Evolutionary conservation across 208 protist species (phyloP).

Genomic region (Trypanosoma melophagium): DNA sequence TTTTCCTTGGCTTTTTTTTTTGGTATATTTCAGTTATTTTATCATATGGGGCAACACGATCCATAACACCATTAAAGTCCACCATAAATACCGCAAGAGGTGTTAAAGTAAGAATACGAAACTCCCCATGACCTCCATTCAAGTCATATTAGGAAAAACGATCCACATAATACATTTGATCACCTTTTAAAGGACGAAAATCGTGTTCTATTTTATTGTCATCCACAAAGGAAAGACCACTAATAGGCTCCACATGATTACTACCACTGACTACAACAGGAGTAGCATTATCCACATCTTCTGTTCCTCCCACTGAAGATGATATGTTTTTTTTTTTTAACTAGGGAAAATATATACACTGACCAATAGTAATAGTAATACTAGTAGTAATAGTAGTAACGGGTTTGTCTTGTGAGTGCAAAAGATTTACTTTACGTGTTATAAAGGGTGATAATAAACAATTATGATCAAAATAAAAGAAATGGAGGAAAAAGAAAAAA

Average conservation of each 20-base stretch:
- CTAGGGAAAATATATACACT: no score
- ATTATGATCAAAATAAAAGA: neutral
- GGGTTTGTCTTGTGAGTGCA: neutral
- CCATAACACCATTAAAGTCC: slow-evolving; percentile 15
- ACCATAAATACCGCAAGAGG: slow-evolving; percentile 23
- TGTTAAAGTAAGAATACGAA: slow-evolving; percentile 22
- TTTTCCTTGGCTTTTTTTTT: slow-evolving; percentile 23
- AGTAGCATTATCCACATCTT: neutral
- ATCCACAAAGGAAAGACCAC: slow-evolving; percentile 19
- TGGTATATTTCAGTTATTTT: slow-evolving; percentile 17
- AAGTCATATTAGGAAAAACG: slow-evolving; percentile 5
- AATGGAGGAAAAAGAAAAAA: no score
- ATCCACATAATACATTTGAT: slow-evolving; percentile 24
- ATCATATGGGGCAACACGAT: slow-evolving; percentile 15
- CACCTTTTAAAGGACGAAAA: slow-evolving; percentile 20
- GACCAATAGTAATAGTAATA: neutral
- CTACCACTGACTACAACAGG: neutral
- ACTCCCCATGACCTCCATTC: slow-evolving; percentile 2
- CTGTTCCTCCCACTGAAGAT: no score
- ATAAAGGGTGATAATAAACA: neutral
- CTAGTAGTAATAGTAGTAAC: neutral
- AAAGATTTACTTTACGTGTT: neutral
- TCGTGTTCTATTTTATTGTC: slow-evolving; percentile 8
- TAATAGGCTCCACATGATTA: neutral
- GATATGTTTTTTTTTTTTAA: no score